Base-by-base conservation (phyloP, 2,329 filamentous ascomycete genomes). In the Leptographium flavum region DNA sequence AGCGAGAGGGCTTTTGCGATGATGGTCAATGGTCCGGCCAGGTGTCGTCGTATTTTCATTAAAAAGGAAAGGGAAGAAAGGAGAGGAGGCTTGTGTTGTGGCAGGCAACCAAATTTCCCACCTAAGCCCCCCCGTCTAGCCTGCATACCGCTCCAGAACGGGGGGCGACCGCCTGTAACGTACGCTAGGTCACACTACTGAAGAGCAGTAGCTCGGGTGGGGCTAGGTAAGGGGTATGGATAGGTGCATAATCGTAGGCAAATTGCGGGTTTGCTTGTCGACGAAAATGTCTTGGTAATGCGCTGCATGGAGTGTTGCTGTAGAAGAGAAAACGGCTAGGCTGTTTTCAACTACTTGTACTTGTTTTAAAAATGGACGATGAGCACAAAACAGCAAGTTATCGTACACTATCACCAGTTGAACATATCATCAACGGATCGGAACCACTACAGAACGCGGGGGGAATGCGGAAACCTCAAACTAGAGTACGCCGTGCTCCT, bases 21-120 rank as follows among this genome's bases (percentile, higher is more conserved):
- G 17, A 21, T 36, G n/a, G 32, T 36, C 33, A 19, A 36, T 19
- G 33, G 33, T 36, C 22, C 33, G 33, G 33, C 33, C 33, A 36
- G 33, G 37, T 39, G 21, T 38, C 30, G 40, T 42, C 28, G 40
- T 42, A 39, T 37, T 40, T 28, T 40, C 21, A 40, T 40, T 28
- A n/a, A 22, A 31, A 40, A 22, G 36, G n/a, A 19, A 19, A 35
- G 32, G n/a, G 10, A 21, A 11, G 37, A 39, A 39, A 39, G 37
- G 33, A 36, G 19, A 36, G 19, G 9, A 22, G 32, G 32, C 7
- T 17, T 17, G 32, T 5, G 19, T 27, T 39, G 15, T 23, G 13
- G n/a, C 30, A 42, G 39, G 39, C 39, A 40, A 11, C 27, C 25
- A 17, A 31, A 39, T 39, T 39, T 30, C 38, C 38, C 36, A 25